Percentiles rank a stretch among this genome's conserved stretches.
Evolutionary conservation across 2,329 filamentous ascomycete species (phyloP).

Genomic region (Bipolaris victoriae): DNA sequence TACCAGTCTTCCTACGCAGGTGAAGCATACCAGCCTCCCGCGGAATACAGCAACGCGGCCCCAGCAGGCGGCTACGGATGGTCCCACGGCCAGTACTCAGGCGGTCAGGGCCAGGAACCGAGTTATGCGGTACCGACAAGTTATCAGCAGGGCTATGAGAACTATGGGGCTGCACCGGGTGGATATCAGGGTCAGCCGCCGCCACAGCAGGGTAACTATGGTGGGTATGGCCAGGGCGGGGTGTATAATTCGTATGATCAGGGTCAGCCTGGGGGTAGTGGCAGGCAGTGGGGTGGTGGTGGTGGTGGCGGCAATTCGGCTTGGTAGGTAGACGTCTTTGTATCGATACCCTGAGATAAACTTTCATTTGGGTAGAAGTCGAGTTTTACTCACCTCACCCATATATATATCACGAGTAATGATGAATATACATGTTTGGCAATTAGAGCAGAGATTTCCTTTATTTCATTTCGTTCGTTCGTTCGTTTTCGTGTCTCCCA

Average conservation of each 20-base stretch:
- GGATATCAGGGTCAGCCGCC: constrained; percentile 27
- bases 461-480: constrained; percentile 16
- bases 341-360: neutral
- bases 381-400: neutral
- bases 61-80: constrained; percentile 36
- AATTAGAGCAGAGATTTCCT: constrained; percentile 29
- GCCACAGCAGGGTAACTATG: constrained; percentile 23
- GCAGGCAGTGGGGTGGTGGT: constrained; percentile 40
- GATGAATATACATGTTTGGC: neutral
- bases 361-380: no score
- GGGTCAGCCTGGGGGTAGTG: constrained; percentile 18
- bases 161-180: constrained; percentile 22
- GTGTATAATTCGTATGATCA: constrained; percentile 35
- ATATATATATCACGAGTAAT: constrained; percentile 8
- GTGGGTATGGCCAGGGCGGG: constrained; percentile 25
- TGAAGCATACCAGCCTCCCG: constrained; percentile 36
- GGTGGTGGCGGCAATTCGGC: constrained; percentile 34
- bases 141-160: constrained; percentile 49
- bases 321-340: constrained; percentile 24
- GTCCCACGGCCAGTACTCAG: constrained; percentile 40
- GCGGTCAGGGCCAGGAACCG: constrained; percentile 42
- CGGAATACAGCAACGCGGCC: constrained; percentile 34
- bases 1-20: constrained; percentile 45
- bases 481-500: constrained; percentile 7
- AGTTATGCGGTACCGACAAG: constrained; percentile 43